Conservation (phyloP, 192 early-diverging fungal genomes). For the Gamsiella multidivaricata region DNA sequence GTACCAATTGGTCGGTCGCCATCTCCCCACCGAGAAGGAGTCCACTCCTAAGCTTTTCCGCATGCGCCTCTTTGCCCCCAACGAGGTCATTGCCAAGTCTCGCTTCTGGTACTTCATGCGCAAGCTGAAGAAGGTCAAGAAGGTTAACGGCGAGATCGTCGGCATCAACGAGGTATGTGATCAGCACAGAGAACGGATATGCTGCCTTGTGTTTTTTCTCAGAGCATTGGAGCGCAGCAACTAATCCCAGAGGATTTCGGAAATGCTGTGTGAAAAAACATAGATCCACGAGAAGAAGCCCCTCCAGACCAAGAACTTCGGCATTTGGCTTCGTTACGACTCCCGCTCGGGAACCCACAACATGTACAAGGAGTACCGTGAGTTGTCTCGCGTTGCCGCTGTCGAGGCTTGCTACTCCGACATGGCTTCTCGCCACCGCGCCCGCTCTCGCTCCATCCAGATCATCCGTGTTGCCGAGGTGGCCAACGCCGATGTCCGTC, state of each 20-base stretch:
- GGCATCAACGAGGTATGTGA: slow-evolving; percentile 90
- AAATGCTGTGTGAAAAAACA: background rate
- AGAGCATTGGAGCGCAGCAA: too few relatives aligned
- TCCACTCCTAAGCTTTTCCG: slow-evolving; percentile 92
- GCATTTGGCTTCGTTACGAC: slow-evolving; percentile 99
- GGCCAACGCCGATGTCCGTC: slow-evolving; percentile 84
- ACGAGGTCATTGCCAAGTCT: slow-evolving; percentile 97
- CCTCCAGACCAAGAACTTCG: slow-evolving; percentile 94
- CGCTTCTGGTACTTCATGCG: slow-evolving; percentile 99
- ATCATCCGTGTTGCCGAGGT: slow-evolving; percentile 98
- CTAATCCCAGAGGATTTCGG: background rate
- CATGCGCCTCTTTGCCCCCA: slow-evolving; percentile 80
- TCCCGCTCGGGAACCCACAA: slow-evolving; percentile 99
- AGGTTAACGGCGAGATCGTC: slow-evolving; percentile 97
- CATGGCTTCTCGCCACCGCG: slow-evolving; percentile 98
- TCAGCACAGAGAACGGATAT: too few relatives aligned
- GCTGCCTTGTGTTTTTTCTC: background rate
- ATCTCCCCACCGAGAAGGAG: slow-evolving; percentile 92
- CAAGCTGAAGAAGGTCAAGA: slow-evolving; percentile 99
- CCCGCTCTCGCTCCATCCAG: slow-evolving; percentile 97
- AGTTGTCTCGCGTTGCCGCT: slow-evolving; percentile 83
- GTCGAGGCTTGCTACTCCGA: slow-evolving; percentile 64
- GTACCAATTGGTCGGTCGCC: slow-evolving; percentile 92
- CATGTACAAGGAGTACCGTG: slow-evolving; percentile 99
- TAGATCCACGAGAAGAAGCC: slow-evolving; percentile 96